phyloP scores from a whole-genome alignment of 1,284 basidiomycete species.

The Papiliotrema terrestris region DNA sequence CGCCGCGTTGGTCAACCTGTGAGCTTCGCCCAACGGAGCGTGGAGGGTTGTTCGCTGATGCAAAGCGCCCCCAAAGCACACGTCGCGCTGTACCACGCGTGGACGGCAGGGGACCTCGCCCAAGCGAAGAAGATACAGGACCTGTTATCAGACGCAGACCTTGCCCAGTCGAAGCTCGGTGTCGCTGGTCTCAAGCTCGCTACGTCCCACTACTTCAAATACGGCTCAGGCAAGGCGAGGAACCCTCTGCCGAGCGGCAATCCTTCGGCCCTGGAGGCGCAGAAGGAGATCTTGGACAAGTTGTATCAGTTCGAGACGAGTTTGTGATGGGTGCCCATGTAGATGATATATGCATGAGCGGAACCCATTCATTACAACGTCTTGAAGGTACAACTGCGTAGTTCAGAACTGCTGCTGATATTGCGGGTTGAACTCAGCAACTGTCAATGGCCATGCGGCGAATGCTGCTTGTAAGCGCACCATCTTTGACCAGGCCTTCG shows the following conservation, averaged over 20 bases:
- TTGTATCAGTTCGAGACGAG: constrained; percentile 10
- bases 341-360: too few relatives aligned
- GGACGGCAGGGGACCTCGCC: constrained; percentile 12
- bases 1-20: constrained; percentile 18
- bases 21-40: background rate
- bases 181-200: constrained; percentile 17
- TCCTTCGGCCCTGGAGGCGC: constrained; percentile 1
- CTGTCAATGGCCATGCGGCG: background rate
- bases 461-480: too few relatives aligned
- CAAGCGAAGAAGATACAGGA: constrained; percentile 24
- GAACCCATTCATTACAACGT: background rate
- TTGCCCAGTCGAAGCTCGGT: constrained; percentile 15
- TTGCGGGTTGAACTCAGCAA: background rate
- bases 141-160: constrained; percentile 21
- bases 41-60: background rate
- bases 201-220: constrained; percentile 13
- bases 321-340: constrained; percentile 1
- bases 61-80: constrained; percentile 11
- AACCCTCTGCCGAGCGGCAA: constrained; percentile 12
- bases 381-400: background rate
- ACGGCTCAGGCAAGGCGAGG: constrained; percentile 13
- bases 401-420: background rate
- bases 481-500: too few relatives aligned
- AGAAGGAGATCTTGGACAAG: constrained; percentile 4
- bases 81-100: constrained; percentile 26